Evolutionary conservation across 1,284 basidiomycete species (phyloP).

Genomic region (Apiotrichum porosum): DNA sequence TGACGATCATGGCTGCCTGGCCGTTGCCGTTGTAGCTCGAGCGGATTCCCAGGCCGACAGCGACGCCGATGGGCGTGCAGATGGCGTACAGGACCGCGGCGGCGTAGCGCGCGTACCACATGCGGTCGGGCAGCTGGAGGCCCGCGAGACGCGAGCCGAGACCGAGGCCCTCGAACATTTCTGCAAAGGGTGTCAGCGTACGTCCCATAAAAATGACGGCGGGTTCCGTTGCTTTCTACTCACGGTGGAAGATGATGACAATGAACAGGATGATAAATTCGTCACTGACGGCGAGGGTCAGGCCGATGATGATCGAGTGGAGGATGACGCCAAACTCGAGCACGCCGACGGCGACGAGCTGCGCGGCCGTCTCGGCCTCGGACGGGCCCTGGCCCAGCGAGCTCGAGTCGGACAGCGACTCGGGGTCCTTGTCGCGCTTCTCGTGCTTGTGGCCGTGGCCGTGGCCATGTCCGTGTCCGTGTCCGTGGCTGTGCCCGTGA

Average conservation of each 20-base stretch:
- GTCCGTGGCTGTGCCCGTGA: neutral
- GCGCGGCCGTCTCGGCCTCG: conserved; percentile 53
- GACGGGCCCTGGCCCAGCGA: conserved; percentile 21
- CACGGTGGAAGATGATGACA: conserved; percentile 87
- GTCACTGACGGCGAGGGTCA: conserved; percentile 82
- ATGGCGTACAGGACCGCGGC: conserved; percentile 68
- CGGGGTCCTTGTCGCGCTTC: conserved; percentile 5
- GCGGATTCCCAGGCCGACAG: conserved; percentile 76
- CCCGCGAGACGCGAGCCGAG: conserved; percentile 72
- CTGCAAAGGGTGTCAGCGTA: too few species aligned
- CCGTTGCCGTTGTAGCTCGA: conserved; percentile 74
- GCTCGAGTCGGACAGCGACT: conserved; percentile 5
- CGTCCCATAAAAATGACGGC: too few species aligned
- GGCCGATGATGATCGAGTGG: conserved; percentile 80
- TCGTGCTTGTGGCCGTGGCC: neutral
- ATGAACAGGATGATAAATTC: conserved; percentile 80
- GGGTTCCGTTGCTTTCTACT: conserved; percentile 48
- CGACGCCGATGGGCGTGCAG: conserved; percentile 63
- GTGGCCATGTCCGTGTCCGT: conserved; percentile 1
- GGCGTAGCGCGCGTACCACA: conserved; percentile 60
- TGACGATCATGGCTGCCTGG: conserved; percentile 68
- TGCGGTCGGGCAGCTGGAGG: conserved; percentile 60
- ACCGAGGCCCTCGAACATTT: conserved; percentile 88
- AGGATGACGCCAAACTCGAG: conserved; percentile 79
- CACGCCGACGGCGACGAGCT: conserved; percentile 61